Conservation (phyloP, 1,284 basidiomycete genomes). For the Acaromyces ingoldii region DNA sequence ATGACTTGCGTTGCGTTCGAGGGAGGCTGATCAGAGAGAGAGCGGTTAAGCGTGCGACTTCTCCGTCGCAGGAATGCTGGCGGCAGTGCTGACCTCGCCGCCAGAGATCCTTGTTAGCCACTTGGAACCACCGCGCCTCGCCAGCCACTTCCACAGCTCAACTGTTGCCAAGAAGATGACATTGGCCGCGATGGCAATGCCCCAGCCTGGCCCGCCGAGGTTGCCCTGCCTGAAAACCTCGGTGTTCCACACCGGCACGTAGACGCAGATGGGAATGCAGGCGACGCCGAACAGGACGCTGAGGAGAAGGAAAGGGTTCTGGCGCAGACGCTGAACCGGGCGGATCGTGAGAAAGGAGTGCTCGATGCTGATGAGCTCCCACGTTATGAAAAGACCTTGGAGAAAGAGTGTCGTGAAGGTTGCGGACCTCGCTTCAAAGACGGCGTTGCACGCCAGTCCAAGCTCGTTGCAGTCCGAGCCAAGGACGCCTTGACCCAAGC, state of each 20-base stretch:
- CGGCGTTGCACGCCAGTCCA: slow-evolving; percentile 20
- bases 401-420: slow-evolving; percentile 40
- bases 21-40: too few relatives aligned
- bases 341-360: slow-evolving; percentile 34
- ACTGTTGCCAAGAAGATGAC: slow-evolving; percentile 23
- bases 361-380: slow-evolving; percentile 42
- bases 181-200: slow-evolving; percentile 31
- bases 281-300: slow-evolving; percentile 33
- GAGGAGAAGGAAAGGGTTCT: slow-evolving; percentile 39
- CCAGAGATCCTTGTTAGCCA: slow-evolving; percentile 40
- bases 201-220: slow-evolving; percentile 37
- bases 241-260: slow-evolving; percentile 41
- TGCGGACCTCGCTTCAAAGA: slow-evolving; percentile 40
- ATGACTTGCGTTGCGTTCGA: too few relatives aligned
- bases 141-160: slow-evolving; percentile 41
- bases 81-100: too few relatives aligned
- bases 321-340: slow-evolving; percentile 31
- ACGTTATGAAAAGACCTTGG: slow-evolving; percentile 37
- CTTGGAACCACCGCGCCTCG: slow-evolving; percentile 30
- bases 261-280: slow-evolving; percentile 38
- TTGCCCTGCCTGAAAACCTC: slow-evolving; percentile 36
- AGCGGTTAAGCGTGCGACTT: too few relatives aligned
- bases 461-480: slow-evolving; percentile 34
- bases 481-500: slow-evolving; percentile 29
- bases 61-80: too few relatives aligned